phyloP scores from a whole-genome alignment of 345 rosid species.

The Citrus cavaleriei region DNA sequence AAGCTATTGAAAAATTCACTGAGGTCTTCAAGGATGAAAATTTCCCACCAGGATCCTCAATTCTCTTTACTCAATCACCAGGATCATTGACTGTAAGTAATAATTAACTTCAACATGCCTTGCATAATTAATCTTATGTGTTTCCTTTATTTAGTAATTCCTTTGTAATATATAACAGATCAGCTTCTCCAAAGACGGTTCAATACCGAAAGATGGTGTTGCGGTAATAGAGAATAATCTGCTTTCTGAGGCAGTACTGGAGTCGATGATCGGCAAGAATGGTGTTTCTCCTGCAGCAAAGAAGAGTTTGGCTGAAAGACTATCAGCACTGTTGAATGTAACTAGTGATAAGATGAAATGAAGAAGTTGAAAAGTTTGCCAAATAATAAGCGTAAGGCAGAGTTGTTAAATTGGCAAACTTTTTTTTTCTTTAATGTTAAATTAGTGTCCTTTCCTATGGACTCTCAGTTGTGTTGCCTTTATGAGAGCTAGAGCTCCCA shows the following conservation, averaged over 20 bases:
- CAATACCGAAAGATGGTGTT: slow-evolving; percentile 41
- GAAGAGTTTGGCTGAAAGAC: slow-evolving; percentile 51
- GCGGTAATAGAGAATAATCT: slow-evolving; percentile 61
- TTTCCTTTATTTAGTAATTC: neutral
- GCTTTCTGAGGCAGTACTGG: slow-evolving; percentile 61
- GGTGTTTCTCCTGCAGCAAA: slow-evolving; percentile 72
- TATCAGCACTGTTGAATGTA: slow-evolving; percentile 36
- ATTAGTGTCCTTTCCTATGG: no score
- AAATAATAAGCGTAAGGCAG: neutral
- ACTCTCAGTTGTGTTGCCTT: no score
- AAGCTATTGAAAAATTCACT: slow-evolving; percentile 56
- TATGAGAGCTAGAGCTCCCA: neutral
- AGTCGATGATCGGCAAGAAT: slow-evolving; percentile 68
- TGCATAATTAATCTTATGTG: neutral
- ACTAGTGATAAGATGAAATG: neutral
- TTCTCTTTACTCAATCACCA: slow-evolving; percentile 58
- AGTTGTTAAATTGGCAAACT: no score
- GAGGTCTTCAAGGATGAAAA: slow-evolving; percentile 55
- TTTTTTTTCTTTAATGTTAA: no score
- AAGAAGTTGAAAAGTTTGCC: neutral
- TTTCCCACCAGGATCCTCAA: slow-evolving; percentile 71
- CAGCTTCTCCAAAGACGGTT: slow-evolving; percentile 60
- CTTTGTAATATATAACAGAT: slow-evolving; percentile 36
- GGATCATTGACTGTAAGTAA: slow-evolving; percentile 57
- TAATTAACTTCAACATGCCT: neutral